A percentile compares a stretch with the other conserved stretches of the same genome.
phyloP scores from a whole-genome alignment of 495 filamentous ascomycete genomes.

The Haplographium delicatum region DNA sequence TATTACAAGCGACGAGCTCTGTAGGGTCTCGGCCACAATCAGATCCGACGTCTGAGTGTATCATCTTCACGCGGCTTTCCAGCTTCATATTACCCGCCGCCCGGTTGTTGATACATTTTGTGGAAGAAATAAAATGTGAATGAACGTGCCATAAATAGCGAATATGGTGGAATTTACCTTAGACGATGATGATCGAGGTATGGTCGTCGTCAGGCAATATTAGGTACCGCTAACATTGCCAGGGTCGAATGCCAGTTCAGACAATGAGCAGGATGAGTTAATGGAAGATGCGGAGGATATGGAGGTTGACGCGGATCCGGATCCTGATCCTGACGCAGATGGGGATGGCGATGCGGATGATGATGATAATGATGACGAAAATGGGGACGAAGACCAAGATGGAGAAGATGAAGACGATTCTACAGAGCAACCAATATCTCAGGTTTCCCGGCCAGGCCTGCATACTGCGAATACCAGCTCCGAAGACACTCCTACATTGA shows the following conservation, averaged over 20 bases:
- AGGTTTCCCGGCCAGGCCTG: constrained; percentile 37
- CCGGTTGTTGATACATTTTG: no score
- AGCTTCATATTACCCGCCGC: no score
- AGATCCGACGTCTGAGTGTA: no score
- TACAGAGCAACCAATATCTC: constrained; percentile 51
- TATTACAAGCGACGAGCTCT: no score
- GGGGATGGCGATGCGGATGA: constrained; percentile 63
- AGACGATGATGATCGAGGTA: constrained; percentile 55
- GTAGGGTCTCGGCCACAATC: no score
- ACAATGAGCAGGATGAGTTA: constrained; percentile 65
- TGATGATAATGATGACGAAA: constrained; percentile 55
- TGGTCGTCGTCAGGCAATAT: constrained; percentile 2
- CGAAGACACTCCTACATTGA: constrained; percentile 18
- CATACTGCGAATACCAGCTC: constrained; percentile 32
- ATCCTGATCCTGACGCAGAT: constrained; percentile 46
- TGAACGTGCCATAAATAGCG: constrained; percentile 2
- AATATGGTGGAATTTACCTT: constrained; percentile 30
- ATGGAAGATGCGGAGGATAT: constrained; percentile 59
- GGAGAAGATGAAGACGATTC: constrained; percentile 56
- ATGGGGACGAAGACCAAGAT: constrained; percentile 53
- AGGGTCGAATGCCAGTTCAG: constrained; percentile 61
- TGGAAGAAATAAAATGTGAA: constrained; percentile 20
- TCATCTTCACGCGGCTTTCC: no score
- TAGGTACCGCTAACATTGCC: constrained; percentile 31
- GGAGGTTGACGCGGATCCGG: constrained; percentile 30